phyloP scores from a whole-genome alignment of 768 basidiomycete species.

The Calvatia gigantea region DNA sequence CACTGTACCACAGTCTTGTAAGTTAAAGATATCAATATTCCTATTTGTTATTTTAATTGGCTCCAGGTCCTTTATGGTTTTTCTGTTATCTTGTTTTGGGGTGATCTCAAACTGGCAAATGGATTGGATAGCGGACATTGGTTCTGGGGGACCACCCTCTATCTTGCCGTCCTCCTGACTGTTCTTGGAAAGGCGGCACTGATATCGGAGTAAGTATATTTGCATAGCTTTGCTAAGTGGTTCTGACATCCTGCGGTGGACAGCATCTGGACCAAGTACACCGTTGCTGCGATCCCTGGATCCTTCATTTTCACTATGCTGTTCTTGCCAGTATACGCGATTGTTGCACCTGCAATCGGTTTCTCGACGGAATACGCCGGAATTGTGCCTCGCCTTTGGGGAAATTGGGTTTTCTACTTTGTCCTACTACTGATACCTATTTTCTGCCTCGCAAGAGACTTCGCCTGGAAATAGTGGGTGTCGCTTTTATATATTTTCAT shows the following conservation, averaged over 20 bases:
- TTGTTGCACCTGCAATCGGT: conserved; percentile 79
- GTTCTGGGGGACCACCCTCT: conserved; percentile 99
- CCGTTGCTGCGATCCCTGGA: conserved; percentile 95
- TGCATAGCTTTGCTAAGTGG: neutral
- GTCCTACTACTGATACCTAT: conserved; percentile 80
- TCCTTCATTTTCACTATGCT: conserved; percentile 97
- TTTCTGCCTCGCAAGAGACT: conserved; percentile 83
- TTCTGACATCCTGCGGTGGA: conserved; percentile 1
- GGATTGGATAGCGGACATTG: conserved; percentile 92
- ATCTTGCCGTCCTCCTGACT: conserved; percentile 88
- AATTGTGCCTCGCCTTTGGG: conserved; percentile 89
- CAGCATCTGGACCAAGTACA: conserved; percentile 99
- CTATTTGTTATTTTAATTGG: neutral
- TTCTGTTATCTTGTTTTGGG: conserved; percentile 89
- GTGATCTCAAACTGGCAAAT: conserved; percentile 75
- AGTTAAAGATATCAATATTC: conserved; percentile 23
- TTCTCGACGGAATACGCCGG: conserved; percentile 91
- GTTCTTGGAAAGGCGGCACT: conserved; percentile 97
- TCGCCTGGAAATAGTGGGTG: conserved; percentile 96
- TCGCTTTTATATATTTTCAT: conserved; percentile 2
- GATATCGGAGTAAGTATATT: conserved; percentile 85
- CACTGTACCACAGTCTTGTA: conserved; percentile 86
- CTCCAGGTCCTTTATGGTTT: conserved; percentile 81
- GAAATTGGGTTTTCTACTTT: conserved; percentile 86
- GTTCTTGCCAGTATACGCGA: conserved; percentile 87